Evolutionary conservation across 164 flowering plant species (phyloP).

Genomic region (Vitis amurensis): DNA sequence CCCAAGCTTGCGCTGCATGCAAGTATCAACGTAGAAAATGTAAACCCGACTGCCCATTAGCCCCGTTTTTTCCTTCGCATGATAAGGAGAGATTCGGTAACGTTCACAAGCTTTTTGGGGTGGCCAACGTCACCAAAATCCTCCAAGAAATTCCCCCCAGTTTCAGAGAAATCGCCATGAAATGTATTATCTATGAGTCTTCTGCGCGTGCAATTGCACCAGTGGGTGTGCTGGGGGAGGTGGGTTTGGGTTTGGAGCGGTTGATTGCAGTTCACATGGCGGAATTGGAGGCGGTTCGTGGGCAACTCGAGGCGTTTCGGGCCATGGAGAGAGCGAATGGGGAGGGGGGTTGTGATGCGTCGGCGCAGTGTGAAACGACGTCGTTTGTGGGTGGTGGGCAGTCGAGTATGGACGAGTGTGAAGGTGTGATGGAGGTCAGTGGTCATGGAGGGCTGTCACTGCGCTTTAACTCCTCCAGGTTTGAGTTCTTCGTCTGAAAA

Average conservation of each 20-base stretch:
- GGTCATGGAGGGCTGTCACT: too few species aligned
- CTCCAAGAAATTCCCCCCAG: slow-evolving; percentile 18
- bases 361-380: too few species aligned
- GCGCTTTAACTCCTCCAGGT: too few species aligned
- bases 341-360: too few species aligned
- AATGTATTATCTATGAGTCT: slow-evolving; percentile 39
- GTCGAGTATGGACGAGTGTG: too few species aligned
- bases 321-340: too few species aligned
- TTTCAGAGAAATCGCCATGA: slow-evolving; percentile 34
- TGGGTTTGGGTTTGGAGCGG: slow-evolving; percentile 22
- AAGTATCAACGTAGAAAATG: slow-evolving; percentile 63
- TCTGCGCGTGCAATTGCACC: slow-evolving; percentile 40
- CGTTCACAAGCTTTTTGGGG: slow-evolving; percentile 30
- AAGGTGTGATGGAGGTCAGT: too few species aligned
- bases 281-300: slow-evolving; percentile 12
- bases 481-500: too few species aligned
- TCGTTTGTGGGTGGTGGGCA: too few species aligned
- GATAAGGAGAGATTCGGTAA: slow-evolving; percentile 41
- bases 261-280: slow-evolving; percentile 9
- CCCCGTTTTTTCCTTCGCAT: slow-evolving; percentile 63
- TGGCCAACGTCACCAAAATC: slow-evolving; percentile 39
- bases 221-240: slow-evolving; percentile 39
- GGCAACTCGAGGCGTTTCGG: too few species aligned
- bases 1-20: slow-evolving; percentile 73
- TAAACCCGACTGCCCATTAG: slow-evolving; percentile 46